Evolutionary conservation across 208 protist genomes (phyloP), one percentile per base, ranked within the genome.

Genomic region (Trypanosoma lewisi): DNA sequence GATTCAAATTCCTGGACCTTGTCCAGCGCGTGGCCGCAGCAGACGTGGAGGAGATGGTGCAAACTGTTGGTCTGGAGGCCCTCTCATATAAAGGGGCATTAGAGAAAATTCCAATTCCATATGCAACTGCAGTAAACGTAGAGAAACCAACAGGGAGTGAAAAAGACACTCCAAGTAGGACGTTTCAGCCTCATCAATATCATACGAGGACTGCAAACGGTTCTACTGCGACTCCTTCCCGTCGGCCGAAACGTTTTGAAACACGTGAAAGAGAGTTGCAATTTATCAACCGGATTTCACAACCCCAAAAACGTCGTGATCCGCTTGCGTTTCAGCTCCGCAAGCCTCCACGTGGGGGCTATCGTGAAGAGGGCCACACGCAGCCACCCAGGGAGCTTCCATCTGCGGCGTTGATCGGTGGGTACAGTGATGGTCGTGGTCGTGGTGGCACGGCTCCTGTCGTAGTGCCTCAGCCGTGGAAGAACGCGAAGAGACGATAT

Each of bases 1-100:
- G 90, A 44, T 96, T 96, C 58, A 96, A 94, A 64, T 63, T 94
- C 56, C 69, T 96, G 16, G 83, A 83, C 25, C 67, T 96, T 30
- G 90, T 94, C 21, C 90, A 94, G 69, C 80, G 82, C 0, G 80
- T 96, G 21, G 90, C 90, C 1, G 85, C 92, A 45, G 73, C 70
- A 14, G 90, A 96, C 51, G 85, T 96, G 42, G 66, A 80, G 41
- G 84, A 91, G 56, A 81, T 96, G 75, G 80, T 96, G 34, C 77
- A 89, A 33, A 85, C 77, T 4, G 75, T 93, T 5, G 90, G 90
- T 0, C 58, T 94, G 4, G 90, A 93, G 8, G 80, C 78, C 1
- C 49, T 96, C 2, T 52, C 70, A 4, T 88, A 72, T 53, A 89
- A 89, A 45, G 76, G 78, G n/a, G 66, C 70, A 8, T 56, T 82